phyloP scores from a whole-genome alignment of 2,329 filamentous ascomycete species.

The Sclerotinia sclerotiorum region DNA sequence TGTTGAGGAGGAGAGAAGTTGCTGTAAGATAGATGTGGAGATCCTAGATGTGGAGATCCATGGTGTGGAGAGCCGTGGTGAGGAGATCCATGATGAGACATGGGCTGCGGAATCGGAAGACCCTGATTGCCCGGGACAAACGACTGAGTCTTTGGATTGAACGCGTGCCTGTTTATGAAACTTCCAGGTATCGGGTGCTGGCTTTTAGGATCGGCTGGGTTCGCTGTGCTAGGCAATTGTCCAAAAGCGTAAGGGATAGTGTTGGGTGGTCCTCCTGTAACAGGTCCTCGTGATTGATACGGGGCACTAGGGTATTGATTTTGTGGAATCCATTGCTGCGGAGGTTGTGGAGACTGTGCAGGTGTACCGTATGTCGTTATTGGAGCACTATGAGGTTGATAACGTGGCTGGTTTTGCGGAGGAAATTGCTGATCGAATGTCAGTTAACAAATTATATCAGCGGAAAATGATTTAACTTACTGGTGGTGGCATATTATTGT shows the following conservation, averaged over 20 bases:
- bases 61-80: conserved; percentile 40
- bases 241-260: conserved; percentile 71
- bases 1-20: conserved; percentile 39
- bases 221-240: conserved; percentile 69
- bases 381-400: conserved; percentile 39
- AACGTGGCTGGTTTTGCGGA: conserved; percentile 36
- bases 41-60: conserved; percentile 44
- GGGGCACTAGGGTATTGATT: conserved; percentile 35
- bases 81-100: conserved; percentile 39
- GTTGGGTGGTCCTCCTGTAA: conserved; percentile 32
- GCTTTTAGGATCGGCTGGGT: conserved; percentile 69
- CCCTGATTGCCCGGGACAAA: conserved; percentile 71
- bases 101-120: conserved; percentile 47
- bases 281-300: conserved; percentile 37
- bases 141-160: conserved; percentile 92
- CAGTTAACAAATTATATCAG: conserved; percentile 14
- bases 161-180: conserved; percentile 73
- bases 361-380: conserved; percentile 40
- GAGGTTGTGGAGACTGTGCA: conserved; percentile 37
- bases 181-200: conserved; percentile 84
- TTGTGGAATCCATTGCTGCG: conserved; percentile 39
- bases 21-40: conserved; percentile 48
- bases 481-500: conserved; percentile 35
- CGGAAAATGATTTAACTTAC: conserved; percentile 27
- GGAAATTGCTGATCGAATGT: conserved; percentile 36